A percentile compares a stretch with the other conserved stretches of the same genome.
Conservation (phyloP, 345 rosid genomes). For the Psidium friedrichsthalianum region DNA sequence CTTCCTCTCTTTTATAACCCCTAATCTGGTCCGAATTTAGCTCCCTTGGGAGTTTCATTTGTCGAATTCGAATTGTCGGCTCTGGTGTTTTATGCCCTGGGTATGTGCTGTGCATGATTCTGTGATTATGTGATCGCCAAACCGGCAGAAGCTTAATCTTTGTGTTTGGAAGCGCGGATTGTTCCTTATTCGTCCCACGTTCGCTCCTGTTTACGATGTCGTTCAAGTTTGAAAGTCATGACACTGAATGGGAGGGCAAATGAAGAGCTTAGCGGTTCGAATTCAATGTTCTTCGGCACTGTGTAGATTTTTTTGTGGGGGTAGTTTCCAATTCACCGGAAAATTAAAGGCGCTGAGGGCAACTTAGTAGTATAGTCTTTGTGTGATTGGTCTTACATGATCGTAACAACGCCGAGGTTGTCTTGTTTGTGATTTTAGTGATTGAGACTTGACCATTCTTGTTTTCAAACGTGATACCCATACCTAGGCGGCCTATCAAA, state of each 20-base stretch:
- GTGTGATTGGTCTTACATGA: not conserved
- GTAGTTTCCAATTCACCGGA: not conserved
- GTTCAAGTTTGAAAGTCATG: not conserved
- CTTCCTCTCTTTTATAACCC: not conserved
- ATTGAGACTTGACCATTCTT: not conserved
- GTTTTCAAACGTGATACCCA: not conserved
- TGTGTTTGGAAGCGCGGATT: not conserved
- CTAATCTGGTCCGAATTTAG: not conserved
- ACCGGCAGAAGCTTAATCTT: not conserved
- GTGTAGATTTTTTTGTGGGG: not conserved
- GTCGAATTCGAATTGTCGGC: not conserved
- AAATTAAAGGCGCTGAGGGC: not conserved
- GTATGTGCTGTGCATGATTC: not conserved
- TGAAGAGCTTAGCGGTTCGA: not conserved
- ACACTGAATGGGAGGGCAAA: not conserved
- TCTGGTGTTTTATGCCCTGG: not conserved
- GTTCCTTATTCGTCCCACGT: not conserved
- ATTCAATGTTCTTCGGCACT: not conserved
- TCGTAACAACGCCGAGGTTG: not conserved
- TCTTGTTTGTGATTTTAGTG: not conserved
- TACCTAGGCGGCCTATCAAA: constrained; percentile 40
- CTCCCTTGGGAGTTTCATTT: not conserved
- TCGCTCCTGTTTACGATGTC: not conserved
- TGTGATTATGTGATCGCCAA: not conserved
- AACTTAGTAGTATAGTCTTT: not conserved